A percentile compares a stretch with the other conserved stretches of the same genome.
Conservation (phyloP, 2,329 filamentous ascomycete genomes). For the Coniochaeta sp. region DNA sequence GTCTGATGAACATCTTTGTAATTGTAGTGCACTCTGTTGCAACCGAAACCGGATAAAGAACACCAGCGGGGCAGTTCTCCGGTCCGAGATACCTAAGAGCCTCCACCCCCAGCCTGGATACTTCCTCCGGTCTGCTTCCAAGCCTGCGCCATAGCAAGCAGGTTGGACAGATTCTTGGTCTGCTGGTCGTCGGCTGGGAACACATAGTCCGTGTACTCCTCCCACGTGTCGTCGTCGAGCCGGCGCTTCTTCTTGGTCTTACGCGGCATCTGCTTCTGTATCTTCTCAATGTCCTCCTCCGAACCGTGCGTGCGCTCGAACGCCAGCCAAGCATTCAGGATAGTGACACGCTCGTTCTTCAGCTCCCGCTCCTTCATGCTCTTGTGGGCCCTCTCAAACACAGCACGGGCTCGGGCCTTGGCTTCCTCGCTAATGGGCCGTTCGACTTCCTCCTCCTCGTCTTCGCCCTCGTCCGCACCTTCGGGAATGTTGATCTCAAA, state of each 20-base stretch:
- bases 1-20: neutral
- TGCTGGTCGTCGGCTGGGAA: slow-evolving; percentile 94
- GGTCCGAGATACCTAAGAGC: neutral
- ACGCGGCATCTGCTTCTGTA: slow-evolving; percentile 90
- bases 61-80: neutral
- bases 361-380: slow-evolving; percentile 83
- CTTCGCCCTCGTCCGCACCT: slow-evolving; percentile 45
- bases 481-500: slow-evolving; percentile 95
- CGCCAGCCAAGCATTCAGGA: slow-evolving; percentile 85
- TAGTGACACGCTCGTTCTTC: slow-evolving; percentile 86
- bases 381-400: slow-evolving; percentile 82
- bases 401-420: slow-evolving; percentile 69
- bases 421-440: slow-evolving; percentile 71
- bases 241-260: slow-evolving; percentile 87
- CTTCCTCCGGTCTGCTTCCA: slow-evolving; percentile 65
- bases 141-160: slow-evolving; percentile 77
- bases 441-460: slow-evolving; percentile 54
- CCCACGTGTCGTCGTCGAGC: slow-evolving; percentile 86
- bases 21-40: neutral
- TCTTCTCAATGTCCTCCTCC: slow-evolving; percentile 65
- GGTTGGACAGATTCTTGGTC: slow-evolving; percentile 71
- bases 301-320: slow-evolving; percentile 85
- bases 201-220: slow-evolving; percentile 95
- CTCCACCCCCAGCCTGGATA: slow-evolving; percentile 15
- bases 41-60: neutral